Base-by-base conservation (phyloP, 176 grass and related monocot species). In the Olyra latifolia region DNA sequence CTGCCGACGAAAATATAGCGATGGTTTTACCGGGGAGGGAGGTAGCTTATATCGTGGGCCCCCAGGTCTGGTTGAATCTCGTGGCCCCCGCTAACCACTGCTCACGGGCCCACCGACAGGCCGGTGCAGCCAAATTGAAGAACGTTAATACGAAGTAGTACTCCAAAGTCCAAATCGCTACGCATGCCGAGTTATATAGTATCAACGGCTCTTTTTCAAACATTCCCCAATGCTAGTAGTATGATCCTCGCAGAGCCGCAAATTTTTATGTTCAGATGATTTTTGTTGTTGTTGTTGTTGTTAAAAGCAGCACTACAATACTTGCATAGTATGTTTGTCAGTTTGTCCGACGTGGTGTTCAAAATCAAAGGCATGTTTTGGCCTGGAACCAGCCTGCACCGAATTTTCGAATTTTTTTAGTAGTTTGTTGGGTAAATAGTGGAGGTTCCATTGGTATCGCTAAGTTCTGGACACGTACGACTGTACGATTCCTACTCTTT, bases 151-250 rank as follows among this genome's bases (percentile, higher is more conserved):
- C 28, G 3, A 14, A 14, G 10, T 19, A 46, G 10, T 1, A 0
- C 43, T 2, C 43, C 43, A 11, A 13, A 35, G 32, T 4, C 5
- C 32, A 5, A 2, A 14, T 56, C 53, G 15, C 53, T 17, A 16
- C 10, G 58, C 24, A 61, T 3, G 60, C 17, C 61, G 2, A 19
- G 5, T 19, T 14, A 24, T 0, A 15, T 24, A 19, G 8, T 8
- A 62, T 73, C 69, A 80, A 87, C 85, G 85, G 71, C 63, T 87
- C 64, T 10, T 62, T 87, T 82, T 87, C 79, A 63, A 87, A 87
- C 63, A 76, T 69, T 25, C 62, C 43, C 10, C 22, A 24, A 32
- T 69, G 43, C n/a, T 10, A 13, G 11, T 22, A 10, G 32, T 12
- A 30, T 48, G 25, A 9, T 44, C 10, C 27, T 47, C 23, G 14